Base-by-base conservation (phyloP, 306 rosid genomes). In the Malus orientalis region DNA sequence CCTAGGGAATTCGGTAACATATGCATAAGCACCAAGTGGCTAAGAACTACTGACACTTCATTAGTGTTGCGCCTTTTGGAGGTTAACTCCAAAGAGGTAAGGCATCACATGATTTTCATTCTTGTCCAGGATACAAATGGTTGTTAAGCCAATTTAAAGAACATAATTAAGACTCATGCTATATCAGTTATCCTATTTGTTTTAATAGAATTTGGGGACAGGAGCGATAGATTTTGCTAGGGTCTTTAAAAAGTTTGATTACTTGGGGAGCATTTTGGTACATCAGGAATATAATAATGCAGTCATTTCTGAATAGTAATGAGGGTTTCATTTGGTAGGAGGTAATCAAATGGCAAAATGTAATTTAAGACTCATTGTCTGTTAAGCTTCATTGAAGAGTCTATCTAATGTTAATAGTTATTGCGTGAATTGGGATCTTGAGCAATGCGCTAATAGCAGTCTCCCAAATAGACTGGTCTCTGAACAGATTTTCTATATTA, bases 1-100 rank as follows among this genome's bases (percentile, higher is more conserved):
- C 91, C 97, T 45, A 89, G 97, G 81, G 97, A 90, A 73, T 86
- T 91, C 64, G 97, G 99, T 64, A 88, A 92, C 85, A 84, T 92
- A 75, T 80, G 84, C 63, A 74, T 89, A 40, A n/a, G 66, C 71
- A 72, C 91, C 76, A 89, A 95, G 85, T 92, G 97, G 97, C 70
- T 65, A 70, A 86, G 76, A 79, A 58, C 87, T 68, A 88, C 93
- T 38, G 85, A 83, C 55, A 83, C 91, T 80, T 88, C 93, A 32
- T 67, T 95, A 68, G 85, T 83, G 66, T 69, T 92, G 80, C 96
- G 96, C 65, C 90, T 85, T 83, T 75, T 95, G 71, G 97, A 92
- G 85, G 92, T 88, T 70, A 84, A 81, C 75, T 82, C 71, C 76
- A 89, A 68, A 78, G 97, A 92, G 92, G 98, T 38, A 66, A 38